Percentiles rank a stretch among this genome's conserved stretches.
These are phyloP conservation scores for Daldinia childiae DNA, from an alignment of 495 filamentous ascomycete genomes.

Conservation along the genomic window DNA sequence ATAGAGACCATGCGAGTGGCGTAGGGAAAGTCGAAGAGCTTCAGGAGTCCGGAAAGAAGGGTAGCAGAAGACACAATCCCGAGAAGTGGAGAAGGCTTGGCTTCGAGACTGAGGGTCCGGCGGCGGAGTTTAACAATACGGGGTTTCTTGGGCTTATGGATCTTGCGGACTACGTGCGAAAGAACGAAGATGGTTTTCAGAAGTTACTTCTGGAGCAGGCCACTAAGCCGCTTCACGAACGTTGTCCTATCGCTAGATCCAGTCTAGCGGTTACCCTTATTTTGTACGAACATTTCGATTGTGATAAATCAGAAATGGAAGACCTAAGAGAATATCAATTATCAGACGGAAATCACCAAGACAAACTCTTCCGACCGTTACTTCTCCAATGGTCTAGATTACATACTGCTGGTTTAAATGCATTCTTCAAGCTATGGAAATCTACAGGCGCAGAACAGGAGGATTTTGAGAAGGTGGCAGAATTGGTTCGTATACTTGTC, in stretches of 20 bases:
- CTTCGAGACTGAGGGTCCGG: slow-evolving; percentile 90
- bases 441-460: slow-evolving; percentile 80
- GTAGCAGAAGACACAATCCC: slow-evolving; percentile 77
- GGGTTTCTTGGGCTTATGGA: slow-evolving; percentile 99
- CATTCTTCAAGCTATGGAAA: slow-evolving; percentile 94
- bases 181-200: slow-evolving; percentile 90
- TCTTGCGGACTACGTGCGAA: slow-evolving; percentile 89
- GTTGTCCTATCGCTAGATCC: slow-evolving; percentile 88
- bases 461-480: slow-evolving; percentile 92
- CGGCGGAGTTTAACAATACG: slow-evolving; percentile 80
- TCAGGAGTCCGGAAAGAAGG: slow-evolving; percentile 54
- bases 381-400: slow-evolving; percentile 95
- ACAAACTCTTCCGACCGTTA: slow-evolving; percentile 86
- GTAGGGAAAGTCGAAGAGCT: slow-evolving; percentile 45
- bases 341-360: slow-evolving; percentile 82
- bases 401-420: slow-evolving; percentile 88
- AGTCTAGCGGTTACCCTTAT: slow-evolving; percentile 88
- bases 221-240: slow-evolving; percentile 70
- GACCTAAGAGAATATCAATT: slow-evolving; percentile 80
- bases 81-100: slow-evolving; percentile 95
- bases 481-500: slow-evolving; percentile 88
- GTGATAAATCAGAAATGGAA: slow-evolving; percentile 85
- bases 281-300: slow-evolving; percentile 94
- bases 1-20: slow-evolving; percentile 56
- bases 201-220: slow-evolving; percentile 92